Evolutionary conservation across 257 asterid genomes (phyloP).

Genomic region (Solanum chiquidenum): DNA sequence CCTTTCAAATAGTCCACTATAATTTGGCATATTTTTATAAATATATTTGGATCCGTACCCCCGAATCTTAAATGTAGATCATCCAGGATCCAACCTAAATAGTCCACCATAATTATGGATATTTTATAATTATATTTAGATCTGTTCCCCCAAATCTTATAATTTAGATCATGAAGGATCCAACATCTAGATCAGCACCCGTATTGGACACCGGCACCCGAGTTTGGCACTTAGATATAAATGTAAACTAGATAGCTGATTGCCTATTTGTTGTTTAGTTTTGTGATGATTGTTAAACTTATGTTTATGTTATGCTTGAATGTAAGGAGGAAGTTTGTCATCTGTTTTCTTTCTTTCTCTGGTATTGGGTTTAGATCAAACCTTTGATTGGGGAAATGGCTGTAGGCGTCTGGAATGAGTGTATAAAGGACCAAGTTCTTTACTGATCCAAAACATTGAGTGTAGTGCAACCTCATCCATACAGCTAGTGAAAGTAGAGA

Average conservation of each 20-base stretch:
- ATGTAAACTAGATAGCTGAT: background rate
- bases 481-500: background rate
- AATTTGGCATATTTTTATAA: background rate
- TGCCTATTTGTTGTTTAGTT: background rate
- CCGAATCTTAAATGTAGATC: background rate
- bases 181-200: background rate
- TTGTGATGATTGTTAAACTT: background rate
- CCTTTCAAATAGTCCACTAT: background rate
- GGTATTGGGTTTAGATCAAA: background rate
- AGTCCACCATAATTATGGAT: background rate
- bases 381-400: background rate
- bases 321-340: background rate
- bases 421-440: background rate
- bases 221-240: background rate
- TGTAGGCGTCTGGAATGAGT: background rate
- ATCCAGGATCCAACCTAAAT: background rate
- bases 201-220: background rate
- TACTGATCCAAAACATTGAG: background rate
- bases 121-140: background rate
- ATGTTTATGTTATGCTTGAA: background rate
- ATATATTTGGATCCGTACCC: background rate
- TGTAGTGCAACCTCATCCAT: background rate
- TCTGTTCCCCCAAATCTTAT: background rate
- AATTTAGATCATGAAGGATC: background rate
- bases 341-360: background rate